Evolutionary conservation across 2,329 filamentous ascomycete genomes (phyloP), one percentile per base, ranked within the genome.

Genomic region (Trichoderma simmonsii): DNA sequence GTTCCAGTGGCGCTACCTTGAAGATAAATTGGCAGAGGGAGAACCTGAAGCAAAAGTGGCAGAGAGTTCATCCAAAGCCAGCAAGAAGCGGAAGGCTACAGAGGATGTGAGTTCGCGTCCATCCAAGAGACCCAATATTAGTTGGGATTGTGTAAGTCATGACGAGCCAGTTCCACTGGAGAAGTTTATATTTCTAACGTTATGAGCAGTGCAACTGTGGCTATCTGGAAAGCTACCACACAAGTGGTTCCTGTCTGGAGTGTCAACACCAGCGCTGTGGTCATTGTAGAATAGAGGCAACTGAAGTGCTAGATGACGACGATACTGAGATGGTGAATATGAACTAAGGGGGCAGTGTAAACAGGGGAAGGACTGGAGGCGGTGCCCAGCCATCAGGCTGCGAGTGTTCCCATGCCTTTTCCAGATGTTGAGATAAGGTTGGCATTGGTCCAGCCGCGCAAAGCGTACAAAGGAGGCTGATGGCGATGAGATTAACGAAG

Each of bases 1-100:
- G 24, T 79, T 79, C 18, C 84, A 90, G 11, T 93, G 91, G 91
- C 79, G 80, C 72, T 77, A 81, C 24, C 74, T 83, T 14, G 82
- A 84, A 12, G 74, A 75, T 28, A 63, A 71, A 24, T 6, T 68
- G 9, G 61, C 64, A 21, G 54, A 66, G 24, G 60, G 24, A 18
- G 71, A 59, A 3, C 18, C 51, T 21, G 9, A 51, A 59, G 36
- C 14, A 24, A 26, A 7, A 15, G 2, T 5, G 15, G 14, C 26
- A 24, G 63, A 21, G 34, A 2, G 6, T 2, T 32, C 28, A 32
- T 32, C 64, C 24, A 36, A 26, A n/a, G 1, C 15, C 8, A 39
- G 24, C 14, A 56, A 70, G 60, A 70, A 70, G 48, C 66, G 66
- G 7, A 69, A 69, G 57, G 66, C 66, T 15, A 54, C 66, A n/a